Percentiles rank a stretch among this genome's conserved stretches.
These are phyloP conservation scores for Amanita polypyramis DNA, from an alignment of 768 basidiomycete genomes.

Conservation along the genomic window DNA sequence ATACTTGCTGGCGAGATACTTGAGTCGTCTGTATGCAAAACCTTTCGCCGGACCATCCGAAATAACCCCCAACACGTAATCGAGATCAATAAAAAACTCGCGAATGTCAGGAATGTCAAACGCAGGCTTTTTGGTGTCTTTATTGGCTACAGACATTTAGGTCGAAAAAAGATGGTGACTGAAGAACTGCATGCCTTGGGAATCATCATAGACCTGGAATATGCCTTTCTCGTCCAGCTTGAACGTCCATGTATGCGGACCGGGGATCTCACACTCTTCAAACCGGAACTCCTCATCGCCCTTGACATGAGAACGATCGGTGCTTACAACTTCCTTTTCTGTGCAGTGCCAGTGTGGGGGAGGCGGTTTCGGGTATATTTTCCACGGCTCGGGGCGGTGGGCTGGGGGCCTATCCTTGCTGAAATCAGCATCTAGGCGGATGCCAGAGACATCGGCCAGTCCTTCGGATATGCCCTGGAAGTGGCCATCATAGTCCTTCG, in stretches of 20 bases:
- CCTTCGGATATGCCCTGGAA: conserved; percentile 63
- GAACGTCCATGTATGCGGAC: conserved; percentile 49
- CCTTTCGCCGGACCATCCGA: conserved; percentile 94
- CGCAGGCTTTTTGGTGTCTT: conserved; percentile 39
- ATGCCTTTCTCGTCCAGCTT: conserved; percentile 83
- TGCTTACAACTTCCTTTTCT: conserved; percentile 35
- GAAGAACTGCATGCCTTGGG: conserved; percentile 18
- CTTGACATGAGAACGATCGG: conserved; percentile 21
- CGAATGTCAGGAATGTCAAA: conserved; percentile 78
- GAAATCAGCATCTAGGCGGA: conserved; percentile 49
- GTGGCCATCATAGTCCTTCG: conserved; percentile 76
- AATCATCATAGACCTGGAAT: conserved; percentile 66
- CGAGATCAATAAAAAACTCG: conserved; percentile 95
- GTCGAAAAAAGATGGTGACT: neutral
- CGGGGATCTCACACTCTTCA: conserved; percentile 67
- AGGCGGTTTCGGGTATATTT: conserved; percentile 86
- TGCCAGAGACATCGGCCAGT: conserved; percentile 52
- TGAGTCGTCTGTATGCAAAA: conserved; percentile 85
- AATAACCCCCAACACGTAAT: conserved; percentile 83
- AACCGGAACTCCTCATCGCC: conserved; percentile 52
- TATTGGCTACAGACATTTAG: conserved; percentile 13
- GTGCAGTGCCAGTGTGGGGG: conserved; percentile 95
- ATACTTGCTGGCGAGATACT: conserved; percentile 89
- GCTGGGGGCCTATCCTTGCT: conserved; percentile 15
- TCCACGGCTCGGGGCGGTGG: conserved; percentile 49